Evolutionary conservation across 202 grass and related monocot species (phyloP), one percentile per base, ranked within the genome.

Genomic region (Alloteropsis angusta): DNA sequence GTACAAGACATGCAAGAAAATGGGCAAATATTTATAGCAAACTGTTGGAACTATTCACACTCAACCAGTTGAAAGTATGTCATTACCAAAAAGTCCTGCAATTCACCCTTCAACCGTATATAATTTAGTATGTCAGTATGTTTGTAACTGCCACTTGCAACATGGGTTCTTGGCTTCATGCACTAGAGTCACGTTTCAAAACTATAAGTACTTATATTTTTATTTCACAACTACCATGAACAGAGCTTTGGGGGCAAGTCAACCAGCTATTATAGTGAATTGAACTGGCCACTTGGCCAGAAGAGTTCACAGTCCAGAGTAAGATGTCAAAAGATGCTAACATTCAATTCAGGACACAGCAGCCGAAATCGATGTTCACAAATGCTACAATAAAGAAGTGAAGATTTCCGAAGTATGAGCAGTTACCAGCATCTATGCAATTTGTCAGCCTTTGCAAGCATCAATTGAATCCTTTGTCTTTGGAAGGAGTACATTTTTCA

Each of bases 401-500:
- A 55, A 37, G 45, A 63, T 32, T 44, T 39, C 37, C 18, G 16
- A 74, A 47, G 6, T 52, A 41, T 60, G 26, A 44, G 16, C 11
- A 12, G 32, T 73, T 76, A 98, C 89, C 89, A 82, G 91, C 89
- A 90, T 98, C 87, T 34, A 95, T 68, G 44, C 86, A 90, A 75
- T 70, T 85, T 62, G 85, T n/a, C n/a, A n/a, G 78, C 74, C 78
- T 83, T 83, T 90, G 83, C 62, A 98, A 78, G 81, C 89, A 98
- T 68, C 86, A 82, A 80, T 81, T 72, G 56, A 98, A 94, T 58
- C 95, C 72, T 78, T 98, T 77, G 82, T 87, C 59, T 98, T 98
- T 9, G 95, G 92, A 86, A 95, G 76, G 43, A 97, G 89, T 45
- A 94, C 85, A 69, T 95, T 83, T 68, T 87, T 87, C 42, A 95